Evolutionary conservation across 1,284 basidiomycete species (phyloP), one percentile per base, ranked within the genome.

Genomic region (Malassezia arunalokei): DNA sequence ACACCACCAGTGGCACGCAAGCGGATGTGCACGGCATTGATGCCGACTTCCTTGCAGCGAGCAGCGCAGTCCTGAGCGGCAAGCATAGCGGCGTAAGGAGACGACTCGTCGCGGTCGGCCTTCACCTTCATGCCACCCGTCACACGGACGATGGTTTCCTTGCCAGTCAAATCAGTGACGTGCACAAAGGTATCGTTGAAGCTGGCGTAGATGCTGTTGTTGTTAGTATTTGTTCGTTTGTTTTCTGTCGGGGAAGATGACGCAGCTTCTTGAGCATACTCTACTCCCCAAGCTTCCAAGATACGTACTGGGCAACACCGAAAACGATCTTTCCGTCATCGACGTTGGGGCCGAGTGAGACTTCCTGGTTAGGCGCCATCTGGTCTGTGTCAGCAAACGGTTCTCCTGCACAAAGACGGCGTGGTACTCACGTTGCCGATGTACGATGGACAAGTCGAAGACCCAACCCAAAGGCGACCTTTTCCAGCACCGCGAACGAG

Each of bases 131-230:
- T 98, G 63, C 92, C 92, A 74, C 87, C 91, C 65, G 92, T 98
- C 64, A 96, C 89, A 76, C 92, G 89, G 71, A 86, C 86, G 78
- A 98, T 88, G 74, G 92, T 98, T 81, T 98, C 92, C 80, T 88
- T 91, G 73, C 92, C 94, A 40, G 91, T 90, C 58, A 96, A 80
- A 86, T 98, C 94, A 76, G 92, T 98, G 71, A 98, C 81, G 76
- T 99, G 94, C 66, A 99, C 92, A 77, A 98, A 98, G 64, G 94
- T 98, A 76, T 98, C 92, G 79, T 98, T 98, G 84, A 98, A 98
- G 43, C 68, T 73, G 59, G 69, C 71, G 62, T 70, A 70, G 61
- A 68, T 66, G 67, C 65, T 65, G 63, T 53, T 40, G 33, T 15
- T 6, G 24, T 44, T 40, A 51, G 44, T 24, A 29, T 14, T n/a